Percentiles rank a stretch among this genome's conserved stretches.
Evolutionary conservation across 2,329 filamentous ascomycete species (phyloP).

Genomic region (Didymella arachidicola): DNA sequence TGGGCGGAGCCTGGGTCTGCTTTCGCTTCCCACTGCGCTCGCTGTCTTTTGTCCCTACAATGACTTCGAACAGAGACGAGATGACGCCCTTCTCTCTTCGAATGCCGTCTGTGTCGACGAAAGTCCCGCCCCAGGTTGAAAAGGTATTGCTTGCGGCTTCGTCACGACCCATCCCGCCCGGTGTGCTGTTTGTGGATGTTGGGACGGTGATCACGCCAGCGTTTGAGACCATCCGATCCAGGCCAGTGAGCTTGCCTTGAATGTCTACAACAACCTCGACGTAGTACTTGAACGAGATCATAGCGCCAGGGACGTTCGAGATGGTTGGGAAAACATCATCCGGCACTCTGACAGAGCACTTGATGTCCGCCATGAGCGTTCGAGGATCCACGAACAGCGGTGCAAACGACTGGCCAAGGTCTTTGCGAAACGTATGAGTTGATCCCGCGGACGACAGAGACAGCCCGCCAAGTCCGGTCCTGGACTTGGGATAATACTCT

Average conservation of each 20-base stretch:
- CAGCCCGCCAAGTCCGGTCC: conserved; percentile 83
- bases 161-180: conserved; percentile 37
- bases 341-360: conserved; percentile 82
- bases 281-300: conserved; percentile 95
- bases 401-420: conserved; percentile 86
- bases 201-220: conserved; percentile 60
- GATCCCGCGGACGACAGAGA: conserved; percentile 86
- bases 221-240: conserved; percentile 70
- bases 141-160: conserved; percentile 56
- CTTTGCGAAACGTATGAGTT: conserved; percentile 93
- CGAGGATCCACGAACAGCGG: conserved; percentile 86
- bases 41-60: conserved; percentile 86
- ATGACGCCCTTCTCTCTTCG: conserved; percentile 92
- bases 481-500: conserved; percentile 86
- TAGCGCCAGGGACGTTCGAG: conserved; percentile 83
- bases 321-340: conserved; percentile 95
- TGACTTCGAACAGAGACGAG: conserved; percentile 81
- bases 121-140: conserved; percentile 68
- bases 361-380: conserved; percentile 80
- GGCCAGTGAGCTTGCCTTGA: conserved; percentile 82
- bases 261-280: conserved; percentile 93
- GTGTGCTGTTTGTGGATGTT: conserved; percentile 53
- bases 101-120: conserved; percentile 86
- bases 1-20: conserved; percentile 32
- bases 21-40: conserved; percentile 59